Evolutionary conservation across 2,329 filamentous ascomycete species (phyloP).

Genomic region (Alternaria gaisen): DNA sequence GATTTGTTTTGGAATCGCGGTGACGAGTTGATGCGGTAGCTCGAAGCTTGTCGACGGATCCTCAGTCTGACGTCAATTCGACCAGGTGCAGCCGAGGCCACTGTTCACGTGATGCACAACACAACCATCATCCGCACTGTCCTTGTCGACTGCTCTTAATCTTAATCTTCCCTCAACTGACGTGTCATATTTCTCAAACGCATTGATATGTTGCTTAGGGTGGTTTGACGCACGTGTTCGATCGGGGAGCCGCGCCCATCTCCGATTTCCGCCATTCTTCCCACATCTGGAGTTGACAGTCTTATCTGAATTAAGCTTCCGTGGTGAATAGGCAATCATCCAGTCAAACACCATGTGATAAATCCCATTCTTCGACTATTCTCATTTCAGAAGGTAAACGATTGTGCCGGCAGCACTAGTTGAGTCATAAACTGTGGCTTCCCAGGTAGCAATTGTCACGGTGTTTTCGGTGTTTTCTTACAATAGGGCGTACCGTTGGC

Average conservation of each 20-base stretch:
- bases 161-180: fast-evolving
- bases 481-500: not conserved
- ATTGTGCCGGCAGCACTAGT: not conserved
- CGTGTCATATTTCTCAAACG: too few species aligned
- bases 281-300: not conserved
- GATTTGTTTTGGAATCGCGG: not conserved
- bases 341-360: not conserved
- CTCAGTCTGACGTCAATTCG: slow-evolving; percentile 10
- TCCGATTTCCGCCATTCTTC: not conserved
- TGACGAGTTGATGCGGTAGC: slow-evolving; percentile 20
- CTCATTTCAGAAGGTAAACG: not conserved
- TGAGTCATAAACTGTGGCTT: not conserved
- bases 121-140: not conserved
- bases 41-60: slow-evolving; percentile 9
- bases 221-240: not conserved
- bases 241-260: not conserved
- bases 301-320: not conserved
- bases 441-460: not conserved
- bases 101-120: not conserved
- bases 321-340: not conserved
- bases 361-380: not conserved
- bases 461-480: not conserved
- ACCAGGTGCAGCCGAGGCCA: not conserved
- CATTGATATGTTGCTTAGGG: too few species aligned
- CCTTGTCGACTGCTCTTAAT: not conserved